A percentile compares a stretch with the other conserved stretches of the same genome.
These are phyloP conservation scores for Suhomyces choctaworum DNA, from an alignment of 1,139 yeast species.

Conservation along the genomic window DNA sequence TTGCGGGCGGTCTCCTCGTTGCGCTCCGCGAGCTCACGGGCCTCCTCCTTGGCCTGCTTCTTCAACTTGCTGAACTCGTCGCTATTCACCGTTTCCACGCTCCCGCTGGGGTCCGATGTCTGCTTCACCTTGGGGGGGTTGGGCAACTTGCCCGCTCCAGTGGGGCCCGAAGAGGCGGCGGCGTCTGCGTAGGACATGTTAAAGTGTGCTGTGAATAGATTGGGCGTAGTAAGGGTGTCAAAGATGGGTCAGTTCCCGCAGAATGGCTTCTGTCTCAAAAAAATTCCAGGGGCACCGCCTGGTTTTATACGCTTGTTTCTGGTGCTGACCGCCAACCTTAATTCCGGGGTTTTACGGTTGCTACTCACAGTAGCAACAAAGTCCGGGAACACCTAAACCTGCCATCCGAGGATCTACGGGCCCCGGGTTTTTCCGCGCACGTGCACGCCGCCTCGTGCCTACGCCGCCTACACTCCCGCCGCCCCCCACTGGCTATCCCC, in stretches of 20 bases:
- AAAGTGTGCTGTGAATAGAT: neutral
- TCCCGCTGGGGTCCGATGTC: conserved; percentile 27
- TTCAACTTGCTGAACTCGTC: conserved; percentile 32
- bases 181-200: conserved; percentile 39
- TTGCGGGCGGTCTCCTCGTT: conserved; percentile 13
- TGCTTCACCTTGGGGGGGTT: conserved; percentile 26
- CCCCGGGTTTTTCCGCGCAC: too few relatives aligned
- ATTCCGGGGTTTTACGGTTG: conserved; percentile 6
- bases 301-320: conserved; percentile 5
- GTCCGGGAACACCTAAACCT: neutral
- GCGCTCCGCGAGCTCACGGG: conserved; percentile 20
- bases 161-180: conserved; percentile 41
- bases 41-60: conserved; percentile 24
- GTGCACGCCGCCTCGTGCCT: too few relatives aligned
- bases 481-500: too few relatives aligned
- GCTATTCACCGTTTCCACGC: conserved; percentile 29
- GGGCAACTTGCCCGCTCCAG: conserved; percentile 26
- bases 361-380: conserved; percentile 1
- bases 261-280: too few relatives aligned
- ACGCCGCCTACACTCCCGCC: too few relatives aligned
- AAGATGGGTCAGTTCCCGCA: too few relatives aligned
- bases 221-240: neutral
- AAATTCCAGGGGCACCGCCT: conserved; percentile 7
- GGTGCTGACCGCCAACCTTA: neutral
- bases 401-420: too few relatives aligned